Evolutionary conservation across 148 eudicot species (phyloP), one percentile per base, ranked within the genome.

Genomic region (Fagopyrum esculentum): DNA sequence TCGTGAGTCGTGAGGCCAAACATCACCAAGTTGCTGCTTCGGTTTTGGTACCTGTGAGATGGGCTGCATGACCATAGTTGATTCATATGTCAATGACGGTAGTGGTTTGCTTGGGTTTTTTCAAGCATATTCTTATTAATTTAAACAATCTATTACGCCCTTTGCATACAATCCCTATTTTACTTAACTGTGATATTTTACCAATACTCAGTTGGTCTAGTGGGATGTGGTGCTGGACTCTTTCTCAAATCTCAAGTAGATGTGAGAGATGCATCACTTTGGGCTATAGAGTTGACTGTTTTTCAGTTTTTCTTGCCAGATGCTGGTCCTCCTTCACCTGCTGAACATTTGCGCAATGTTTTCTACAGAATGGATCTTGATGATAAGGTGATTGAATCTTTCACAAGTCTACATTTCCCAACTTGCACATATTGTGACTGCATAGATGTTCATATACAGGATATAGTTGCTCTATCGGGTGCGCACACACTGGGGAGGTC

Each of bases 321-420:
- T 90, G 98, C 98, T 72, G 98, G 97, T 2, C 98, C 98, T 11
- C 93, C 98, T 78, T 86, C 93, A 75, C 98, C 98, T 82, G 93
- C 93, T 84, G 73, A 83, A 84, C 98, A 95, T 88, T 83, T 95
- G 70, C 98, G 98, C 40, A 87, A 85, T 60, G 97, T 95, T 79
- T 95, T 95, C 78, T 90, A 92, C 79, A 80, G 98, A 81, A 95
- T 95, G 98, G 98, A 97, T 77, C 78, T 95, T 78, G 77, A 82
- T 83, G 98, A 95, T 72, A 92, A 90, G 98, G 98, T 95, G 73
- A 68, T 69, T 30, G 49, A 26, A 46, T 61, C 64, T 54, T 80
- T 66, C 46, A 9, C 17, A 0, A 56, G 10, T 64, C 2, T 30
- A 52, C 49, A n/a, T 52, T 55, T 59, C 64, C 44, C 55, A 47